Evolutionary conservation across 179 eudicot genomes (phyloP).

Genomic region (Corrigiola litoralis): DNA sequence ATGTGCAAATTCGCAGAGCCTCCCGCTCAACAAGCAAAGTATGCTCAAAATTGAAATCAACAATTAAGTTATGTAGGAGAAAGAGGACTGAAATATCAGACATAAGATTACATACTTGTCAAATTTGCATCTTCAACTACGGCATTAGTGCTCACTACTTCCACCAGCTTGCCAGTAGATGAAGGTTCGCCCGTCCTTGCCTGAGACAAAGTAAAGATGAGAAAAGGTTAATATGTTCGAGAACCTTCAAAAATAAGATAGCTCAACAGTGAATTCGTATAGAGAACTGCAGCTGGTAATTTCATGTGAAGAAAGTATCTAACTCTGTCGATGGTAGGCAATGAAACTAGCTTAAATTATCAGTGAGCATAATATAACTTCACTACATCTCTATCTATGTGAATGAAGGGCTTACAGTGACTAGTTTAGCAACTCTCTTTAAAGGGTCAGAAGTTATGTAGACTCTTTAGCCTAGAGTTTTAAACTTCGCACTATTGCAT

Average conservation of each 20-base stretch:
- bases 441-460: background rate
- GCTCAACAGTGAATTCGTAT: background rate
- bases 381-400: background rate
- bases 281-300: background rate
- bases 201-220: slow-evolving; percentile 22
- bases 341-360: background rate
- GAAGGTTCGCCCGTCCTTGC: slow-evolving; percentile 31
- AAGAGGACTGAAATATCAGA: slow-evolving; percentile 3
- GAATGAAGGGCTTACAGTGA: background rate
- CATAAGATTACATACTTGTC: slow-evolving; percentile 33
- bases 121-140: slow-evolving; percentile 30
- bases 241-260: background rate
- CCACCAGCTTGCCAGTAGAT: slow-evolving; percentile 19
- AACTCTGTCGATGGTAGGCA: background rate
- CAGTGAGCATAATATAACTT: background rate
- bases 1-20: no score
- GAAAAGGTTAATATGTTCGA: background rate
- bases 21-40: no score
- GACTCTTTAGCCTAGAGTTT: no score
- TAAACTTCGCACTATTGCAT: no score
- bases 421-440: no score
- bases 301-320: background rate
- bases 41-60: background rate
- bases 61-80: background rate
- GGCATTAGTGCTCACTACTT: slow-evolving; percentile 22